phyloP scores from a whole-genome alignment of 805 yeast species.

The Nakazawaea ambrosiae region DNA sequence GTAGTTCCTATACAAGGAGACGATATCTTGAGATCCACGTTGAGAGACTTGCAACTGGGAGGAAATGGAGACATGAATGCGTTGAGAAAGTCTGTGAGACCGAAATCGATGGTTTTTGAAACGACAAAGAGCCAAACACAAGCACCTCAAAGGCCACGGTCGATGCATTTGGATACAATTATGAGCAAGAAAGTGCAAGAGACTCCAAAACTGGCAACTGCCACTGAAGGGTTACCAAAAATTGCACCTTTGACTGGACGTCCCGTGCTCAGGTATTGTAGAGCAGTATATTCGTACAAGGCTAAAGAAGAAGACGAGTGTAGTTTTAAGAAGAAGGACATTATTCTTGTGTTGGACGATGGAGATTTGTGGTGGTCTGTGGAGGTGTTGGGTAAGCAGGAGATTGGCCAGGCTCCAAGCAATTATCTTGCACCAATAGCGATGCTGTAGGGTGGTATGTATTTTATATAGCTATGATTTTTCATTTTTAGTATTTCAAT shows the following conservation, averaged over 20 bases:
- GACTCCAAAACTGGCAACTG: background rate
- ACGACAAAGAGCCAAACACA: conserved; percentile 1
- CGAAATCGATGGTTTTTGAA: conserved; percentile 19
- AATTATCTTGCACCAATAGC: conserved; percentile 37
- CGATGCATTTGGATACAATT: background rate
- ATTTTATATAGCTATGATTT: too few relatives aligned
- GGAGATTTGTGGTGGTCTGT: conserved; percentile 63
- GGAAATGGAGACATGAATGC: conserved; percentile 35
- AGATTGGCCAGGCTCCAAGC: conserved; percentile 58
- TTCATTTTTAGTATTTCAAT: too few relatives aligned
- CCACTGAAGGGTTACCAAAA: conserved; percentile 1
- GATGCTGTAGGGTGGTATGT: too few relatives aligned
- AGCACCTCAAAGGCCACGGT: background rate
- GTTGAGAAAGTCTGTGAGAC: conserved; percentile 28
- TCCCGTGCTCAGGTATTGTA: conserved; percentile 47
- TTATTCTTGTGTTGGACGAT: conserved; percentile 49
- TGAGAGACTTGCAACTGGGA: conserved; percentile 35
- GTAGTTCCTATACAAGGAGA: background rate
- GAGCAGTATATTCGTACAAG: conserved; percentile 51
- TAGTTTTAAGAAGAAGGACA: conserved; percentile 51
- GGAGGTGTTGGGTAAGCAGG: conserved; percentile 40
- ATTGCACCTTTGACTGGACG: conserved; percentile 21
- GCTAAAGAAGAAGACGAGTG: conserved; percentile 58
- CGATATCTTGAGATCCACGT: conserved; percentile 52
- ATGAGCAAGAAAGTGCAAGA: background rate